These are phyloP conservation scores for Leonotis leonurus DNA, from an alignment of 257 asterid species.

Conservation along the genomic window DNA sequence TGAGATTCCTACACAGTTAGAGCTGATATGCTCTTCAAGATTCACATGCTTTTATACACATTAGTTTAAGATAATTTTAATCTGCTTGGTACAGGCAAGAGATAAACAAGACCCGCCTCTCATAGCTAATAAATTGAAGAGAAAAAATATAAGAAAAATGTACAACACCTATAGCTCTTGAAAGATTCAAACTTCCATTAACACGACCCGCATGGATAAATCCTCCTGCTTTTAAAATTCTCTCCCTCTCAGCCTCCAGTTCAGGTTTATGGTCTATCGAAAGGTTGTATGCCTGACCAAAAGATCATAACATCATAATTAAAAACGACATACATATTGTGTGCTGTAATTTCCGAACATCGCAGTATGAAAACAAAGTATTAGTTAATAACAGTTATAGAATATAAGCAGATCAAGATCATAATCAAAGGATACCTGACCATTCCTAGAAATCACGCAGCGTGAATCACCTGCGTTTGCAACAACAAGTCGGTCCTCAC, in stretches of 20 bases:
- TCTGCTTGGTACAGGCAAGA: no score
- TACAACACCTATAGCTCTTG: slow-evolving; percentile 83
- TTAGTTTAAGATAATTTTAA: neutral
- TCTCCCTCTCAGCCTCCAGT: slow-evolving; percentile 83
- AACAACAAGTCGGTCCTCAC: slow-evolving; percentile 71
- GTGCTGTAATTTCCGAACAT: neutral
- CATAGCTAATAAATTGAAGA: neutral
- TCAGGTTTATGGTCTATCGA: slow-evolving; percentile 98
- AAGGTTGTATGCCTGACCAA: slow-evolving; percentile 74
- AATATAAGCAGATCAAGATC: slow-evolving; percentile 4
- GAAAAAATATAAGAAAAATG: neutral
- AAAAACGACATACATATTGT: neutral
- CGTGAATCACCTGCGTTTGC: slow-evolving; percentile 99
- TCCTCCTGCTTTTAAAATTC: slow-evolving; percentile 90
- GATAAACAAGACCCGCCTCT: no score
- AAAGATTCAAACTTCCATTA: slow-evolving; percentile 84
- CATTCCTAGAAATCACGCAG: slow-evolving; percentile 93
- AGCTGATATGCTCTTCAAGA: neutral
- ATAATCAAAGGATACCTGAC: slow-evolving; percentile 57
- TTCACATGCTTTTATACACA: neutral
- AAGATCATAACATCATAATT: neutral
- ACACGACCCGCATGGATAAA: slow-evolving; percentile 93
- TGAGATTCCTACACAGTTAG: neutral
- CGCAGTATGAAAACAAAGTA: neutral
- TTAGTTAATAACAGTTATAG: neutral